Base-by-base conservation (phyloP, 2,329 filamentous ascomycete species). In the Fusarium acutatum region DNA sequence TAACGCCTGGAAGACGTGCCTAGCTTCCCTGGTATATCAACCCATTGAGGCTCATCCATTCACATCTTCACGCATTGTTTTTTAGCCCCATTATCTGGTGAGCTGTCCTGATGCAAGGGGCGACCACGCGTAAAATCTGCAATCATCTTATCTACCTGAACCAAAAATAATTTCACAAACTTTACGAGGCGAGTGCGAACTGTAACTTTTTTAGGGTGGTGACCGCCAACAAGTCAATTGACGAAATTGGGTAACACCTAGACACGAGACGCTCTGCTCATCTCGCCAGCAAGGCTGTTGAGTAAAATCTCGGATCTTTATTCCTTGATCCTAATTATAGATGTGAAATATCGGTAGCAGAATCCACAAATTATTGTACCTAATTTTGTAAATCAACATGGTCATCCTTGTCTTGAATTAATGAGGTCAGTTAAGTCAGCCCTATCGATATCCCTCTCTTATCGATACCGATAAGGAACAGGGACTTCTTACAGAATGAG, bases 301-400 rank as follows among this genome's bases (percentile, higher is more conserved):
- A 24, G 17, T 50, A 6, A 20, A 50, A 20, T 24, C 30, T 50
- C 28, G 30, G n/a, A 2, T 50, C 1, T 4, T 34, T 34, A 15
- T 20, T 34, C 8, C 47, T 34, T 24, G n/a, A 24, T 34, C 17
- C 22, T 34, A 24, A 20, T 24, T 24, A 50, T 34, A 24, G 30
- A 34, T 14, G 3, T 24, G 1, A 0, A 7, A 14, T 34, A 24
- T 20, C n/a, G 17, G 7, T 14, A 4, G 2, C 12, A 4, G 2
- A 24, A 14, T 24, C 47, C 30, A 50, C 17, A 34, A 18, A 14
- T 18, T 18, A 13, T 12, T 17, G 20, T 49, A 18, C 3, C 22
- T 13, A 49, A 32, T 13, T n/a, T 30, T 22, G 7, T 18, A n/a
- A 18, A 18, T 49, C 22, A 32, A n/a, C 46, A 32, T 14, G 28